Evolutionary conservation across 2,329 filamentous ascomycete species (phyloP).

Genomic region (Westerdykella sp.): DNA sequence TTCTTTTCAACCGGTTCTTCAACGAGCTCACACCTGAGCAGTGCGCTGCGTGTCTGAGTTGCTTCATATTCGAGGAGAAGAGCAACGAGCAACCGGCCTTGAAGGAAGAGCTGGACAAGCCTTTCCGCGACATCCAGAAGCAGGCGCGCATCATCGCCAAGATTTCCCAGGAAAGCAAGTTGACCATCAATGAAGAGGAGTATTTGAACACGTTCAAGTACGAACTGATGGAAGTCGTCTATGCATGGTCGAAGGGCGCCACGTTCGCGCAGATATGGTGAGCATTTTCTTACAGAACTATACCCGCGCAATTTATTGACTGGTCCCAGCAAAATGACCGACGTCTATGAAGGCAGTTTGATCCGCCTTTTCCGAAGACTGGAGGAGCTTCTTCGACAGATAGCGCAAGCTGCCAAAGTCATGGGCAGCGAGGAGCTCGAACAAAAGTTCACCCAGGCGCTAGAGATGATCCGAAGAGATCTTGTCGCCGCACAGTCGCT

Average conservation of each 20-base stretch:
- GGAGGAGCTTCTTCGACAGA: slow-evolving; percentile 89
- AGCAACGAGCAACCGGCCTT: slow-evolving; percentile 65
- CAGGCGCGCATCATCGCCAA: slow-evolving; percentile 87
- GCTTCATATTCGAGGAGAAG: slow-evolving; percentile 98
- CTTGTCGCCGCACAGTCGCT: slow-evolving; percentile 92
- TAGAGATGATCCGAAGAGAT: slow-evolving; percentile 82
- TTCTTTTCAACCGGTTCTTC: slow-evolving; percentile 97
- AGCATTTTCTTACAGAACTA: slow-evolving; percentile 36
- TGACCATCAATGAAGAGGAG: slow-evolving; percentile 90
- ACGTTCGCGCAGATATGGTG: slow-evolving; percentile 94
- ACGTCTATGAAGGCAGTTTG: slow-evolving; percentile 92
- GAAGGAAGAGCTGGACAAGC: slow-evolving; percentile 79
- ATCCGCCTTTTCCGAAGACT: slow-evolving; percentile 94
- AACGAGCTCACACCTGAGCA: slow-evolving; percentile 88
- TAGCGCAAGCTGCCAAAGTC: slow-evolving; percentile 91
- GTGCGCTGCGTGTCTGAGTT: slow-evolving; percentile 78
- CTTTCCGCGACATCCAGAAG: slow-evolving; percentile 76
- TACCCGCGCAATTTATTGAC: slow-evolving; percentile 4
- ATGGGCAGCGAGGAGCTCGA: slow-evolving; percentile 96
- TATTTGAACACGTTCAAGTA: slow-evolving; percentile 86
- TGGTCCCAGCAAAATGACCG: slow-evolving; percentile 83
- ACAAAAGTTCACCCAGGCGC: slow-evolving; percentile 80
- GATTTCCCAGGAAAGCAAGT: slow-evolving; percentile 89
- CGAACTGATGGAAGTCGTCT: slow-evolving; percentile 95
- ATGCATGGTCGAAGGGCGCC: slow-evolving; percentile 82